Percentiles rank a stretch among this genome's conserved stretches.
phyloP scores from a whole-genome alignment of 208 protist species.

The Acanthamoeba triangularis region DNA sequence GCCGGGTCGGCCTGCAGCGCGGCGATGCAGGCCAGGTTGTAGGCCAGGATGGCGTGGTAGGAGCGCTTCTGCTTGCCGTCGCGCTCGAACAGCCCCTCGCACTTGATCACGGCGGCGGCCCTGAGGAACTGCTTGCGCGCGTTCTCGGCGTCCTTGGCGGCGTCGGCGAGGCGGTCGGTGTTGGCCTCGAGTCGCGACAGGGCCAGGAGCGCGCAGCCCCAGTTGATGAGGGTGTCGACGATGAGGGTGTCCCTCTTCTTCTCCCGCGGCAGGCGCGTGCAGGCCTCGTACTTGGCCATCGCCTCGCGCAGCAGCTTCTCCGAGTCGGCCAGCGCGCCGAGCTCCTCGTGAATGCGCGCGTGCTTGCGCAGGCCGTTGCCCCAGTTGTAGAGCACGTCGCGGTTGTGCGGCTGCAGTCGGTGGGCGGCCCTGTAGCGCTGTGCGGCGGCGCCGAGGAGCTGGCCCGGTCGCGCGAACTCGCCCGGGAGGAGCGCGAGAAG shows the following conservation, averaged over 20 bases:
- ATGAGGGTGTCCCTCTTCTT: constrained; percentile 67
- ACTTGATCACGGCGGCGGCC: constrained; percentile 69
- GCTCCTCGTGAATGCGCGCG: constrained; percentile 18
- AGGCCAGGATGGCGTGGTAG: constrained; percentile 63
- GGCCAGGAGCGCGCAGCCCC: constrained; percentile 67
- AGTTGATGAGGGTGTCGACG: constrained; percentile 74
- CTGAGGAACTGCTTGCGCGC: constrained; percentile 55
- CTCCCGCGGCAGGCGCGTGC: constrained; percentile 26
- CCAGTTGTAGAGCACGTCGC: constrained; percentile 73
- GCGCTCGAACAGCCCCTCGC: constrained; percentile 39
- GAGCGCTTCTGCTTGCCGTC: constrained; percentile 10
- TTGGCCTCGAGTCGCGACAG: constrained; percentile 17
- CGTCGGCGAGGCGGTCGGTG: not conserved
- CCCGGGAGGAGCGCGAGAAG: constrained; percentile 3
- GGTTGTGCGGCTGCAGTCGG: constrained; percentile 68
- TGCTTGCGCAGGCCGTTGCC: constrained; percentile 68
- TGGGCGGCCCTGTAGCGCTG: constrained; percentile 35
- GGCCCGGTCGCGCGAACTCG: not conserved
- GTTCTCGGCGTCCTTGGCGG: constrained; percentile 15
- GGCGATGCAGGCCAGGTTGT: constrained; percentile 68
- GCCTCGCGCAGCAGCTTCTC: constrained; percentile 22
- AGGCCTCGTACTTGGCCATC: constrained; percentile 70
- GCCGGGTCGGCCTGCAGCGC: constrained; percentile 63
- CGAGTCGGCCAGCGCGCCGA: not conserved
- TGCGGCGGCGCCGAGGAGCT: constrained; percentile 24